Evolutionary conservation across 257 asterid genomes (phyloP).

Genomic region (Rubia yunnanensis): DNA sequence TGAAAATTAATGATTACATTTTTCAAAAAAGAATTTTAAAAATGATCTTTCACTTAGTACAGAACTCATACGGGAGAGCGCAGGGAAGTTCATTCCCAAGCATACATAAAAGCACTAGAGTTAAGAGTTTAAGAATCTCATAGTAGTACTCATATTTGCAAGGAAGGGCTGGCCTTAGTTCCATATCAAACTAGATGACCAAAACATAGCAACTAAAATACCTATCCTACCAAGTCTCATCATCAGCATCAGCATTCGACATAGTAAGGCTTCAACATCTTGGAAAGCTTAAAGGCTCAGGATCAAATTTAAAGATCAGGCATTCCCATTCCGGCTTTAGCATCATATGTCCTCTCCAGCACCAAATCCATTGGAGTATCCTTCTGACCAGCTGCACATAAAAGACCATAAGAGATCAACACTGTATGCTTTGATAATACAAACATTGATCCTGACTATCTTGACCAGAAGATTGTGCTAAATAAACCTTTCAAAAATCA

Average conservation of each 20-base stretch:
- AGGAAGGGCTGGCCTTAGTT: not conserved
- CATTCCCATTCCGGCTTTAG: slow-evolving; percentile 81
- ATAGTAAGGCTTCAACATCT: not conserved
- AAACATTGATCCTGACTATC: not conserved
- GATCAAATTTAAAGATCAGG: slow-evolving; percentile 51
- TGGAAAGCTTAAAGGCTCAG: not conserved
- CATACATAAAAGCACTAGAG: not conserved
- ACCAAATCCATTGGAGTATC: slow-evolving; percentile 76
- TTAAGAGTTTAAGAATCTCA: not conserved
- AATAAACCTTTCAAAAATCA: not conserved
- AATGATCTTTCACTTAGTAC: too few species aligned
- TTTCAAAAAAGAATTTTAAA: too few species aligned
- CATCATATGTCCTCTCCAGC: slow-evolving; percentile 70
- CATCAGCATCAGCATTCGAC: not conserved
- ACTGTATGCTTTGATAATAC: slow-evolving; percentile 1
- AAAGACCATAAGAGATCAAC: slow-evolving; percentile 5
- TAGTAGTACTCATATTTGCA: not conserved
- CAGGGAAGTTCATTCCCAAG: not conserved
- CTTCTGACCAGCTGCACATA: slow-evolving; percentile 77
- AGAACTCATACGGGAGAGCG: too few species aligned
- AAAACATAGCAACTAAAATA: not conserved
- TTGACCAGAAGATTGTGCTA: not conserved
- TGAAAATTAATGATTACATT: too few species aligned
- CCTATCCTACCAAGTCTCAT: not conserved
- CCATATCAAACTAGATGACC: not conserved